phyloP scores from a whole-genome alignment of 2,329 filamentous ascomycete species.

The Myrmaecium sp. region DNA sequence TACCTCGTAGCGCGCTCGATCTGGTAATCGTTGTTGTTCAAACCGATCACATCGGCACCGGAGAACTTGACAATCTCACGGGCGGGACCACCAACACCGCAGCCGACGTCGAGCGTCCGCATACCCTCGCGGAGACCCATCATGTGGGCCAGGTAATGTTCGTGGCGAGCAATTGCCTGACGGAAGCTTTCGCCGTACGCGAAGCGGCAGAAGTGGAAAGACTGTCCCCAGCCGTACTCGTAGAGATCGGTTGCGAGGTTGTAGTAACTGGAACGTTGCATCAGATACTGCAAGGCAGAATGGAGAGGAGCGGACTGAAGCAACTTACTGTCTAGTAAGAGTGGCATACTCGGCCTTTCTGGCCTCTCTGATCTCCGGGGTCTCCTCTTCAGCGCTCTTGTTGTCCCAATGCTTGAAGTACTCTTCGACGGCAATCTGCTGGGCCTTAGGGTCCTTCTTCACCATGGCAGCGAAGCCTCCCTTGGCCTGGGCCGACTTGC shows the following conservation, averaged over 20 bases:
- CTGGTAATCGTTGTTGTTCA: constrained; percentile 99
- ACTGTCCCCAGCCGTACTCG: constrained; percentile 92
- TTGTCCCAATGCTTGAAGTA: constrained; percentile 97
- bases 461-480: constrained; percentile 74
- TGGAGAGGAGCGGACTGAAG: neutral
- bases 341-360: constrained; percentile 82
- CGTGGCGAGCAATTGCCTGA: constrained; percentile 86
- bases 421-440: constrained; percentile 70
- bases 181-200: constrained; percentile 71
- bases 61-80: constrained; percentile 94
- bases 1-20: constrained; percentile 84
- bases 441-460: constrained; percentile 61
- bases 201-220: constrained; percentile 96
- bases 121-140: constrained; percentile 76
- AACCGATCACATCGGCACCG: constrained; percentile 69
- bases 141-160: constrained; percentile 88
- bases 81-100: constrained; percentile 88
- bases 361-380: constrained; percentile 62
- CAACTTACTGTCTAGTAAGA: constrained; percentile 69
- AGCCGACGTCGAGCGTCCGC: constrained; percentile 89
- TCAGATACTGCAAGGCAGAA: constrained; percentile 16
- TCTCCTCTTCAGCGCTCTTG: constrained; percentile 64
- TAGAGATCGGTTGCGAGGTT: constrained; percentile 92
- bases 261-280: constrained; percentile 52
- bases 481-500: constrained; percentile 47